Percentiles rank a stretch among this genome's conserved stretches.
Evolutionary conservation across 2,329 filamentous ascomycete genomes (phyloP).

Genomic region (Aureobasidium sp.): DNA sequence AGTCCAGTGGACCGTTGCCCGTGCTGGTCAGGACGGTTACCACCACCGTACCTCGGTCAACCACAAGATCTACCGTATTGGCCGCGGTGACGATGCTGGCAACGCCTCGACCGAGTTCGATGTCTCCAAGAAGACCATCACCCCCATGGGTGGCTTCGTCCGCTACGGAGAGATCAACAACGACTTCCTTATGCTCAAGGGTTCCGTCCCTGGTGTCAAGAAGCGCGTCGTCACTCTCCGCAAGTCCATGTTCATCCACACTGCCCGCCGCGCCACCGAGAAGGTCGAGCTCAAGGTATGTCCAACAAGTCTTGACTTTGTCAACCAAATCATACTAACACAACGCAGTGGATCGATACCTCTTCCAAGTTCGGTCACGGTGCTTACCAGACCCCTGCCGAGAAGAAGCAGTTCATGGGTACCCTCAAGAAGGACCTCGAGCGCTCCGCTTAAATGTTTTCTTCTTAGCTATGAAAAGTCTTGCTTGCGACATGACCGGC

Average conservation of each 20-base stretch:
- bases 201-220: constrained; percentile 94
- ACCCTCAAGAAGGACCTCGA: constrained; percentile 97
- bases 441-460: constrained; percentile 17
- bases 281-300: constrained; percentile 91
- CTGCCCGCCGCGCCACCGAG: constrained; percentile 89
- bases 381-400: constrained; percentile 95
- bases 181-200: constrained; percentile 97
- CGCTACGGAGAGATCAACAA: constrained; percentile 99
- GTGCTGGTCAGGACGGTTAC: constrained; percentile 99
- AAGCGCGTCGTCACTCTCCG: constrained; percentile 98
- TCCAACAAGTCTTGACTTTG: background rate
- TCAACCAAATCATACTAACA: background rate
- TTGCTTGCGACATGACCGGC: constrained; percentile 5
- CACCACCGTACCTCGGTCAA: constrained; percentile 99
- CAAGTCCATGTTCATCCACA: constrained; percentile 98
- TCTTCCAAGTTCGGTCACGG: constrained; percentile 99
- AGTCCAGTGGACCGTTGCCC: constrained; percentile 98
- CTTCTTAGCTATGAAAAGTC: constrained; percentile 5
- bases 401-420: constrained; percentile 97
- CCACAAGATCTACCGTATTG: constrained; percentile 99
- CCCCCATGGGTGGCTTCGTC: constrained; percentile 97
- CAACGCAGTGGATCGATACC: constrained; percentile 80
- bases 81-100: constrained; percentile 81
- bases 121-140: constrained; percentile 98
- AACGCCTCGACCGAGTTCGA: constrained; percentile 94